A percentile compares a stretch with the other conserved stretches of the same genome.
phyloP scores from a whole-genome alignment of 192 early-diverging fungal species.

The Rhizophlyctis rosea region DNA sequence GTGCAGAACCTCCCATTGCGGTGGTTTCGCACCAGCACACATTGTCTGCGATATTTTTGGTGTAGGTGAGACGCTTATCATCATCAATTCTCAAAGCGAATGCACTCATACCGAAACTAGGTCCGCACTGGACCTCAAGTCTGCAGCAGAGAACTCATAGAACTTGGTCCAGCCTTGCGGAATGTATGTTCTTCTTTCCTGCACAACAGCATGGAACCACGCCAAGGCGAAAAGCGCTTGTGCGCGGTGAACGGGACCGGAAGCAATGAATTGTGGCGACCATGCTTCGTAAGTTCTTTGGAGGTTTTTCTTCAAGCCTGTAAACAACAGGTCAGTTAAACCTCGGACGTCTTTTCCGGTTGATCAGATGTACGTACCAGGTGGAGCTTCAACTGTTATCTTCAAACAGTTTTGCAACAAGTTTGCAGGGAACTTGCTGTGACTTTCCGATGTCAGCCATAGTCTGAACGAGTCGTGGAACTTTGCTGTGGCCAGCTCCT shows the following conservation, averaged over 20 bases:
- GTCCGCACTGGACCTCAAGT: constrained; percentile 53
- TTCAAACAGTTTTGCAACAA: constrained; percentile 50
- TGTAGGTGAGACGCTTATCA: no score
- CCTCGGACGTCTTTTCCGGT: neutral
- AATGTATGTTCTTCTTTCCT: constrained; percentile 57
- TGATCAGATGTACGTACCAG: constrained; percentile 27
- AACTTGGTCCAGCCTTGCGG: constrained; percentile 66
- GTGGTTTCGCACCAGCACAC: constrained; percentile 30
- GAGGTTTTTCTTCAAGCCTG: constrained; percentile 58
- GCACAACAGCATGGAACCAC: constrained; percentile 61
- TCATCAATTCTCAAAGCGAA: no score
- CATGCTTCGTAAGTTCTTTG: constrained; percentile 49
- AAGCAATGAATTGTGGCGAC: constrained; percentile 43
- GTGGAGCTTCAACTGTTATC: constrained; percentile 58
- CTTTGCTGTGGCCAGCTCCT: constrained; percentile 36
- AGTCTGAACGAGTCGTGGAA: constrained; percentile 46
- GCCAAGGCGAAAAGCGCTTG: constrained; percentile 57
- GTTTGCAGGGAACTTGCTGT: constrained; percentile 48
- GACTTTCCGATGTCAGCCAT: constrained; percentile 57
- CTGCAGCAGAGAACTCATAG: constrained; percentile 59
- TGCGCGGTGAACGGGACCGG: constrained; percentile 41
- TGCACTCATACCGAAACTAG: constrained; percentile 41
- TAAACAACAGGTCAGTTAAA: neutral
- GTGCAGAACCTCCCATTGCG: constrained; percentile 48
- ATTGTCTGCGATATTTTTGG: constrained; percentile 30